These are phyloP conservation scores for Debaryomycetaceae sp. DNA, from an alignment of 1,139 yeast genomes.

Conservation along the genomic window DNA sequence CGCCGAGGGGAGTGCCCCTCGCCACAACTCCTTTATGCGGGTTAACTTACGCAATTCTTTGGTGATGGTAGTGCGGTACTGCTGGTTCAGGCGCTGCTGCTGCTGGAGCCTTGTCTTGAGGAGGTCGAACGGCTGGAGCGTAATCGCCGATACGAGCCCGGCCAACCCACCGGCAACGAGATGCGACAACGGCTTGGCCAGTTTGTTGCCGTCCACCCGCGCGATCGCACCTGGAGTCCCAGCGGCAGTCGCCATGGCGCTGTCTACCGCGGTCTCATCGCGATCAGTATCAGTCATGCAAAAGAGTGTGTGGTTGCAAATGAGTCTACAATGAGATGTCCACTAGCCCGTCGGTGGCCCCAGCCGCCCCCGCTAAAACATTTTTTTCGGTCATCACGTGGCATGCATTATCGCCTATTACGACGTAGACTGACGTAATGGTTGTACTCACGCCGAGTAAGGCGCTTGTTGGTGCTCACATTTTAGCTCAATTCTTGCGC, in stretches of 20 bases:
- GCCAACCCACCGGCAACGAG: conserved; percentile 81
- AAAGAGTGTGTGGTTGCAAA: too few species aligned
- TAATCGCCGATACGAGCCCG: conserved; percentile 78
- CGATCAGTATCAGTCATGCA: too few species aligned
- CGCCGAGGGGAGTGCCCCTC: conserved; percentile 91
- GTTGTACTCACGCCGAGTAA: background rate
- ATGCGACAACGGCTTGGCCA: conserved; percentile 38
- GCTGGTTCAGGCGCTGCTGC: conserved; percentile 33
- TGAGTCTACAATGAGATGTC: too few species aligned
- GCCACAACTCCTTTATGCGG: conserved; percentile 64
- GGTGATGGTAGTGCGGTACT: conserved; percentile 34
- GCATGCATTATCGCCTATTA: too few species aligned
- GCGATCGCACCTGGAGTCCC: background rate
- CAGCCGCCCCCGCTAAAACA: too few species aligned
- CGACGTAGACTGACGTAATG: background rate
- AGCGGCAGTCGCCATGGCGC: conserved; percentile 1
- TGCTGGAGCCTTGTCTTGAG: conserved; percentile 90
- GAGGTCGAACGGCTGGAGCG: conserved; percentile 85
- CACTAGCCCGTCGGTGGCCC: too few species aligned
- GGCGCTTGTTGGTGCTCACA: too few species aligned
- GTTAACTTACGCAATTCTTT: conserved; percentile 45
- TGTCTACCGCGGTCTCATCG: background rate
- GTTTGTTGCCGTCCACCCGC: conserved; percentile 1
- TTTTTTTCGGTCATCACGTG: too few species aligned
- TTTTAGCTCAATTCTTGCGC: too few species aligned